These are phyloP conservation scores for Debaryomyces robertsiae DNA, from an alignment of 1,139 yeast genomes.

Conservation along the genomic window DNA sequence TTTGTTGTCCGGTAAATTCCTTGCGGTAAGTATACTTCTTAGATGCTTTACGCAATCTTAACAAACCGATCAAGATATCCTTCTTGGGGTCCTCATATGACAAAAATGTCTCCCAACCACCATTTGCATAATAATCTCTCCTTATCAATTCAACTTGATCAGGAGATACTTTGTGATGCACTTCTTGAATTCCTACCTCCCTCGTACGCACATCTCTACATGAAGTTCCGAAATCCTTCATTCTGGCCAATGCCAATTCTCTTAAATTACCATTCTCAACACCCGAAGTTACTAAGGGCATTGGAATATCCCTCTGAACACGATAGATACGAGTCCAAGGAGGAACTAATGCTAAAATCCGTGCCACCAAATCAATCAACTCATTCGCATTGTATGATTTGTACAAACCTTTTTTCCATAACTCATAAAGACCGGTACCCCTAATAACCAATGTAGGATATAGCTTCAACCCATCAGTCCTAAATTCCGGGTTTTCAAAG, in stretches of 20 bases:
- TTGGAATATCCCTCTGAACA: constrained; percentile 98
- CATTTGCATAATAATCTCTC: constrained; percentile 95
- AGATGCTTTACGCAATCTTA: constrained; percentile 85
- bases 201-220: constrained; percentile 98
- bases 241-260: constrained; percentile 93
- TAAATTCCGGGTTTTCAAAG: constrained; percentile 93
- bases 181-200: constrained; percentile 98
- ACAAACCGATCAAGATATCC: constrained; percentile 88
- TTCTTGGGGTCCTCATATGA: constrained; percentile 97
- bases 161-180: constrained; percentile 94
- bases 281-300: constrained; percentile 98
- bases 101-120: constrained; percentile 98
- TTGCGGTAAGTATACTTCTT: constrained; percentile 89
- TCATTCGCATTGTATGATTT: constrained; percentile 95
- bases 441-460: constrained; percentile 96
- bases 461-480: constrained; percentile 94
- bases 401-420: constrained; percentile 96
- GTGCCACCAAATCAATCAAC: constrained; percentile 88
- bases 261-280: constrained; percentile 97
- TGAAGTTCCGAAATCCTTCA: constrained; percentile 96
- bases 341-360: constrained; percentile 93
- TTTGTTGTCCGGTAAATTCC: constrained; percentile 80
- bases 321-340: constrained; percentile 99
- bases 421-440: constrained; percentile 95
- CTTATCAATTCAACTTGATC: constrained; percentile 95